Evolutionary conservation across 2,329 filamentous ascomycete genomes (phyloP), one percentile per base, ranked within the genome.

Genomic region (Talaromyces piceae): DNA sequence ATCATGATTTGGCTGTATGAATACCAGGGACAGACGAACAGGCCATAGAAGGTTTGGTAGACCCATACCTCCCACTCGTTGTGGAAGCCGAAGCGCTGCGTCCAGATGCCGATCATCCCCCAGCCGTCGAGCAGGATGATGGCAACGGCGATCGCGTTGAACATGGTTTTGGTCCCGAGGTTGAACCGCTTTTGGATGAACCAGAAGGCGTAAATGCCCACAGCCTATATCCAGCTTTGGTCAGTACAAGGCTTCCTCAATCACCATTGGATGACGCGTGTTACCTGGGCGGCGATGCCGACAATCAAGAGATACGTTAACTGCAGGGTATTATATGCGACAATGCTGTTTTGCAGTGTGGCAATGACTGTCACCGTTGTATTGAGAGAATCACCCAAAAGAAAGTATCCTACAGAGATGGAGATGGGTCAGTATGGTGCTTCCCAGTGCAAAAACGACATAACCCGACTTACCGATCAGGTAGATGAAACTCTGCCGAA

Each of bases 1-100:
- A 87, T 87, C 77, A 87, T 83, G 59, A 83, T 86, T 62, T 86
- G 83, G 0, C 77, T 80, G 65, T 87, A 87, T 45, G 79, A 81
- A 64, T 86, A 86, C 82, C 82, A 86, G 0, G 83, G 82, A 56
- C 82, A 84, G 5, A 86, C 79, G 44, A 85, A 76, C 1, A 87
- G 69, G 0, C 83, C 83, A 58, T 85, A 86, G 56, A 82, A 83
- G 7, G 65, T 69, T 63, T 74, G 71, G 52, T 74, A 74, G 23
- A 73, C 65, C 76, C 75, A 78, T 43, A 78, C 69, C 60, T 80
- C 77, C 75, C 75, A 79, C 5, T 63, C 62, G 53, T 77, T 66
- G 57, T 80, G 77, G 60, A 78, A 80, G 5, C 76, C 76, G 49
- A 81, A 78, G 1, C 61, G 64, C 8, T 74, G 58, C 0, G 77